Evolutionary conservation across 352 stramenopile species (phyloP).

Genomic region (Globisporangium camurandrum): DNA sequence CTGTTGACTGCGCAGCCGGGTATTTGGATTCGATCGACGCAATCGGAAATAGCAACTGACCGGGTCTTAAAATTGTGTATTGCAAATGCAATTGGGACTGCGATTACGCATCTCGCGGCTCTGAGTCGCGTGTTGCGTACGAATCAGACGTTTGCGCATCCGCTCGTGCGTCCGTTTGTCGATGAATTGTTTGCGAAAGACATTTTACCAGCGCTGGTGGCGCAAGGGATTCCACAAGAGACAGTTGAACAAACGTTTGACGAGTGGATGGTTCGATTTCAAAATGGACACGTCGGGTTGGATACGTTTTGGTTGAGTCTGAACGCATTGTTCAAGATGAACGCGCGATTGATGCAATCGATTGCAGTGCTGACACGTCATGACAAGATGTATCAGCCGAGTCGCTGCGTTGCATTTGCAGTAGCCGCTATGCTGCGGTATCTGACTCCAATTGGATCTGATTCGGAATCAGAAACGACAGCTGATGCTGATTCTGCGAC

Average conservation of each 20-base stretch:
- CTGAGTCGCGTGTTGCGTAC: slow-evolving; percentile 35
- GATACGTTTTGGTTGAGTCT: slow-evolving; percentile 91
- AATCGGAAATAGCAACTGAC: slow-evolving; percentile 57
- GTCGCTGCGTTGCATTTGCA: slow-evolving; percentile 40
- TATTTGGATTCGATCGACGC: slow-evolving; percentile 33
- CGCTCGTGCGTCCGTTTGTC: slow-evolving; percentile 56
- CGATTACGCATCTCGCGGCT: slow-evolving; percentile 78
- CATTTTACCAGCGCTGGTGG: slow-evolving; percentile 49
- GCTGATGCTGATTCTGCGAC: too few species aligned
- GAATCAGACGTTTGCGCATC: slow-evolving; percentile 18
- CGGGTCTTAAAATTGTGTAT: slow-evolving; percentile 89
- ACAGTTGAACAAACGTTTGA: slow-evolving; percentile 37
- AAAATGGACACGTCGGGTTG: slow-evolving; percentile 86
- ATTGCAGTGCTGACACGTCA: slow-evolving; percentile 17
- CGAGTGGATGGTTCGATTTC: slow-evolving; percentile 84
- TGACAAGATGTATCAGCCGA: slow-evolving; percentile 21
- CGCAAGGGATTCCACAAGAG: slow-evolving; percentile 20
- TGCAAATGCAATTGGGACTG: slow-evolving; percentile 89
- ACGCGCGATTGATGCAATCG: slow-evolving; percentile 30
- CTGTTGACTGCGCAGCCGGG: slow-evolving; percentile 27
- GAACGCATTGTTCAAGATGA: slow-evolving; percentile 66
- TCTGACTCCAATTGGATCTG: slow-evolving; percentile 25
- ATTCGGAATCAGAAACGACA: too few species aligned
- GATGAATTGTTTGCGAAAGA: slow-evolving; percentile 76
- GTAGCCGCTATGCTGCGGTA: slow-evolving; percentile 39